These are phyloP conservation scores for Hibiscus mutabilis DNA, from an alignment of 345 rosid species.

Conservation along the genomic window DNA sequence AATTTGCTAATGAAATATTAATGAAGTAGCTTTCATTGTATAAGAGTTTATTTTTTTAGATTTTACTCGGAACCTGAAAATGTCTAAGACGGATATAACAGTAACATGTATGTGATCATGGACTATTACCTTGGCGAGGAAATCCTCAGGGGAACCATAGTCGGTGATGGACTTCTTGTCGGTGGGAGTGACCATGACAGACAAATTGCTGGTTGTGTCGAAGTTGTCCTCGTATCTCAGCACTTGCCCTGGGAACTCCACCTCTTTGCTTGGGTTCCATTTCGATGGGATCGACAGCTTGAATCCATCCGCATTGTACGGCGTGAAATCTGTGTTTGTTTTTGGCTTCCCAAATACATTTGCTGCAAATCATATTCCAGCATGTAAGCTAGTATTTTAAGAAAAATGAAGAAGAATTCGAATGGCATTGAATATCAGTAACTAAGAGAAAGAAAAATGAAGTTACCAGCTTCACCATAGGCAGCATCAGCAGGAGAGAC, in stretches of 20 bases:
- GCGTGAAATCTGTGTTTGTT: not conserved
- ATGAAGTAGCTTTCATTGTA: too few species aligned
- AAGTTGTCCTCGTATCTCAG: constrained; percentile 86
- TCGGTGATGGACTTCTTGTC: constrained; percentile 84
- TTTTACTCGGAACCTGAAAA: too few species aligned
- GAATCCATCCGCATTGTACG: not conserved
- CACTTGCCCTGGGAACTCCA: constrained; percentile 85
- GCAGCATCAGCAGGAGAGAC: constrained; percentile 94
- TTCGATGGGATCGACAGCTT: not conserved
- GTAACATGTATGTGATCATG: not conserved
- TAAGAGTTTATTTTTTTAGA: too few species aligned
- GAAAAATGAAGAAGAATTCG: too few species aligned
- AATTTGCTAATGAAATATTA: too few species aligned
- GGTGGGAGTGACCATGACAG: constrained; percentile 65
- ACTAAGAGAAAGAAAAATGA: not conserved
- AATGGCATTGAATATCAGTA: too few species aligned
- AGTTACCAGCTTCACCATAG: constrained; percentile 83
- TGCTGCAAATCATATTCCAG: not conserved
- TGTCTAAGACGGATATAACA: too few species aligned
- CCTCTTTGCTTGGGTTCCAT: constrained; percentile 26
- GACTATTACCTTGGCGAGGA: constrained; percentile 43
- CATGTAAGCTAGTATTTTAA: too few species aligned
- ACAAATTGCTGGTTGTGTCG: constrained; percentile 50
- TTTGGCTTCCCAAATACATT: not conserved
- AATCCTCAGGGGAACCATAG: constrained; percentile 69